phyloP scores from a whole-genome alignment of 179 eudicot genomes.

The Drosera spatulata region DNA sequence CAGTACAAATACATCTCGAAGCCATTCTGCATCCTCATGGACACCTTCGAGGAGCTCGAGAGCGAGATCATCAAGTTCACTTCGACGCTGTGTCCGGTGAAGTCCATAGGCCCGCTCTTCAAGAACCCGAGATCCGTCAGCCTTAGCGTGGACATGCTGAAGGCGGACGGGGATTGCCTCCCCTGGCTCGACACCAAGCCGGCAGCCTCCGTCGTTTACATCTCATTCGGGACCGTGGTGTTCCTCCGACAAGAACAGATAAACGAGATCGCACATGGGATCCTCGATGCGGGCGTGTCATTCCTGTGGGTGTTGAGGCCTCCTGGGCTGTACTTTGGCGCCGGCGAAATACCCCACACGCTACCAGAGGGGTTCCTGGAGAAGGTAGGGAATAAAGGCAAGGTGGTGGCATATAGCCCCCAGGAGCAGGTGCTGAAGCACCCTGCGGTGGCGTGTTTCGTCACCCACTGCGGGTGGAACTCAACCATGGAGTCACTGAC shows the following conservation, averaged over 20 bases:
- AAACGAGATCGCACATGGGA: constrained; percentile 57
- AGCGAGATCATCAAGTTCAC: constrained; percentile 35
- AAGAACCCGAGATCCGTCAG: constrained; percentile 19
- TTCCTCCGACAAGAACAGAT: constrained; percentile 51
- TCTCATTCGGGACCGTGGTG: constrained; percentile 72
- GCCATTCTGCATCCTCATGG: constrained; percentile 56
- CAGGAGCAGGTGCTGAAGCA: constrained; percentile 61
- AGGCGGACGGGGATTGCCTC: constrained; percentile 30
- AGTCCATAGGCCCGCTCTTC: constrained; percentile 64
- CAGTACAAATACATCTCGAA: constrained; percentile 55
- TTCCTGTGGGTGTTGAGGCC: constrained; percentile 82
- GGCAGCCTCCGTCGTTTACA: constrained; percentile 48
- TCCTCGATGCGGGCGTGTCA: constrained; percentile 35
- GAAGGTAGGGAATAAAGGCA: constrained; percentile 53
- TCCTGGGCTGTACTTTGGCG: constrained; percentile 16
- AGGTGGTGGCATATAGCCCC: constrained; percentile 50
- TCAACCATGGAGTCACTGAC: constrained; percentile 54
- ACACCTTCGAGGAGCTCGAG: constrained; percentile 67
- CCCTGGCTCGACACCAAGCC: constrained; percentile 56
- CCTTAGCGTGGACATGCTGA: constrained; percentile 40
- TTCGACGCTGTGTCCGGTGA: constrained; percentile 32
- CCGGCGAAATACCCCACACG: constrained; percentile 8
- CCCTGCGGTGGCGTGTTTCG: constrained; percentile 48
- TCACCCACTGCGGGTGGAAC: constrained; percentile 87
- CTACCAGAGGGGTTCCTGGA: constrained; percentile 66